Percentiles rank a stretch among this genome's conserved stretches.
phyloP scores from a whole-genome alignment of 1,284 basidiomycete genomes.

The Tilletia caries region DNA sequence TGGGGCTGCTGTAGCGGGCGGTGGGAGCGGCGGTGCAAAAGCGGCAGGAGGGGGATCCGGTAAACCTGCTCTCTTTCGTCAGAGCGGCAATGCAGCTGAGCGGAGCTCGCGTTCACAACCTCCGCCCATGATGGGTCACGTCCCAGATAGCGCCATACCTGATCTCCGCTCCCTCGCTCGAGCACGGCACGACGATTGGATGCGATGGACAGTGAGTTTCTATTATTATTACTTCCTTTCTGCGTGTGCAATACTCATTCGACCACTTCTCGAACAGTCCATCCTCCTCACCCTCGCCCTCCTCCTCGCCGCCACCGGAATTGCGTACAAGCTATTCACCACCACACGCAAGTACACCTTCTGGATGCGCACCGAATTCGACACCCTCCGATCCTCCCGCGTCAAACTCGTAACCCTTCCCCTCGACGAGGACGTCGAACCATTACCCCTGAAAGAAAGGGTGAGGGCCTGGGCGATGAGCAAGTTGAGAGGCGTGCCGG shows the following conservation, averaged over 20 bases:
- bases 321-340: slow-evolving; percentile 9
- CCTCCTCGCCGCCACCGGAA: background rate
- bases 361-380: background rate
- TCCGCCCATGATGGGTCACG: background rate
- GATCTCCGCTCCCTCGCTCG: slow-evolving; percentile 4
- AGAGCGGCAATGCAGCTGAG: too few species aligned
- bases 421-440: slow-evolving; percentile 10
- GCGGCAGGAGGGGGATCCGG: background rate
- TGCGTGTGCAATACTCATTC: background rate
- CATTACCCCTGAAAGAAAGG: background rate
- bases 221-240: too few species aligned
- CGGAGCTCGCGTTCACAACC: background rate
- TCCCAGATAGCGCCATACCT: background rate
- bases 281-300: slow-evolving; percentile 1
- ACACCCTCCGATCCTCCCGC: background rate
- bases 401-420: background rate
- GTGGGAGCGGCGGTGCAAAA: too few species aligned
- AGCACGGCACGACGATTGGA: background rate
- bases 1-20: background rate
- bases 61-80: background rate
- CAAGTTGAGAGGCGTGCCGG: background rate
- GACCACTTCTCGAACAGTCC: background rate
- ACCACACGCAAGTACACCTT: slow-evolving; percentile 12
- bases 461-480: background rate
- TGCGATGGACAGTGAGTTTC: background rate